Base-by-base conservation (phyloP, 805 yeast species). In the Schwanniomyces polymorphus region DNA sequence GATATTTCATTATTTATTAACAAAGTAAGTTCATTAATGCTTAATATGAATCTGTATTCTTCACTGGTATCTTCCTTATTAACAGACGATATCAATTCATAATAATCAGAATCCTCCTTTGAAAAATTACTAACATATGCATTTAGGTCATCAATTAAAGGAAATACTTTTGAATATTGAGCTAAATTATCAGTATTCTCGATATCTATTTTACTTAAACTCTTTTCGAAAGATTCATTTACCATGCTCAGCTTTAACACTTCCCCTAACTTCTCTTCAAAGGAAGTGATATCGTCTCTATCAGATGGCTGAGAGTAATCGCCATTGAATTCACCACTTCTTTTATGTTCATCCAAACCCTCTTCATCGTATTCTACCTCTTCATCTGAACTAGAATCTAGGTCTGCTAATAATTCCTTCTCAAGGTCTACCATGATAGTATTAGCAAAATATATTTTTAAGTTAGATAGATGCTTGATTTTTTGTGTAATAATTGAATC, bases 1-100 rank as follows among this genome's bases (percentile, higher is more conserved):
- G 64, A 52, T 4, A 86, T 80, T 51, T 87, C 92, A 11, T 69
- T 68, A 40, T 76, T 75, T 2, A 87, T 72, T 6, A 80, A 75
- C 9, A 76, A 74, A 0, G 84, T 68, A n/a, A 79, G 56, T 38
- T 75, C 80, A 61, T 85, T 86, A 7, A 84, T 75, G 11, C 64
- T 63, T 5, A 79, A 67, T 9, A 88, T 63, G 26, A 86, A 75
- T n/a, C 68, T 61, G 53, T 76, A 74, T 53, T 82, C 84, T 8
- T 67, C 68, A 23, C 58, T 64, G 29, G 63, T 63, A 39, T 54
- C 60, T 12, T 63, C 65, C 10, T 53, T 53, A 27, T 58, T 58
- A 12, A 68, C 52, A 16, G 62, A 56, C 6, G 72, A 58, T n/a
- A 65, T 41, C 8, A 64, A 56, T 39, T 68, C 67, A 39, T 63